Base-by-base conservation (phyloP, 805 yeast genomes). In the Nakazawaea ishiwadae region DNA sequence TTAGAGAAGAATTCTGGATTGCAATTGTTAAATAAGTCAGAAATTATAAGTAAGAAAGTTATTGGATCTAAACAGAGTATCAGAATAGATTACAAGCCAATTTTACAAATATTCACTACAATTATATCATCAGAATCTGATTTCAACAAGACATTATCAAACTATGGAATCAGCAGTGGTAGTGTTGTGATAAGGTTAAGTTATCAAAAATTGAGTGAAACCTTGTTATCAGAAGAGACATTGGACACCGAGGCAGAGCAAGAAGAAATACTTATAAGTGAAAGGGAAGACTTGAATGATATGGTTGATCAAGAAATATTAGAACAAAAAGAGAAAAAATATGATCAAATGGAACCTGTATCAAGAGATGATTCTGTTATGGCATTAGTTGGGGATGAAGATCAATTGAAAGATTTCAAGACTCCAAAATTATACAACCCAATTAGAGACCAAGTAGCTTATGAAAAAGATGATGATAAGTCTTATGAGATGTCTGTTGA, bases 401-500 rank as follows among this genome's bases (percentile, higher is more conserved):
- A n/a, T n/a, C n/a, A n/a, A n/a, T n/a, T n/a, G n/a, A n/a, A 35
- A 35, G 17, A 18, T 18, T 7, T 18, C n/a, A 19, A 28, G n/a
- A n/a, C 36, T 31, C 42, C 42, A 4, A 39, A 39, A 19, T 39
- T 39, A 16, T 39, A 19, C 30, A 18, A 14, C 37, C 46, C 28
- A 17, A 26, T 19, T 29, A 30, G 21, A 28, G 28, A 17, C 31
- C 6, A 18, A 5, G 12, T 24, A 6, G 15, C 35, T 14, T 21
- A 19, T n/a, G 40, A 39, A 14, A 38, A 47, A 31, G 47, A 46
- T 4, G 66, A 64, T 10, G 71, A 66, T 5, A 66, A 64, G 0
- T 62, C 58, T 0, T 70, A 67, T 39, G 77, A 75, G 19, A 53
- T 79, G 50, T 65, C 75, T 1, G 61, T 73, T 4, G 68, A 69